Evolutionary conservation across 2,329 filamentous ascomycete species (phyloP), one percentile per base, ranked within the genome.

Genomic region (Alternaria sp.): DNA sequence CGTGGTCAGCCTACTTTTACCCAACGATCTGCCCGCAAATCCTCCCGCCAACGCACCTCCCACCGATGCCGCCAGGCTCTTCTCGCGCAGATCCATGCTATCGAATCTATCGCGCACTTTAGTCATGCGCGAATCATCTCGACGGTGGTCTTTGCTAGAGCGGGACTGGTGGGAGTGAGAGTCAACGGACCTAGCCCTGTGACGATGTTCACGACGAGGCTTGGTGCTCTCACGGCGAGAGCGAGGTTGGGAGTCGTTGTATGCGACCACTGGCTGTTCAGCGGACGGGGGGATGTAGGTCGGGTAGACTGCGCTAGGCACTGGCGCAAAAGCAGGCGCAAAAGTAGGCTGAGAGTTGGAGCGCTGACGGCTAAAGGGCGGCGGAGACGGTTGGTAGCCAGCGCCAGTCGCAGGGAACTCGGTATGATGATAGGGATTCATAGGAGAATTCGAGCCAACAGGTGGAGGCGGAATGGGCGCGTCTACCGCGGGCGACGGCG

Each of bases 11-110:
- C 67, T 75, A 59, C 74, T 72, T 51, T 74, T 71, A 44, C 75
- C 74, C 51, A 76, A 53, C 56, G 67, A 61, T 44, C 68, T 74
- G 36, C 74, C 75, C 26, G 74, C 73, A 54, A 79, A 57, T 49
- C 75, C 76, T 59, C 76, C 76, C 43, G 72, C 76, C 67, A 79
- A 76, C 72, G 75, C 76, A 76, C 76, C 76, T 71, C 70, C 75
- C 67, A 75, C 68, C 56, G 73, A 72, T 65, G 76, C 75, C 47
- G 73, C 73, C 64, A 78, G 61, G 58, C 68, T 68, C 60, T 69
- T 72, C 30, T 76, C 75, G 36, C 71, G 69, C 62, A 71, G 42
- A 58, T 76, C 73, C 62, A 77, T 69, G 49, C 66, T 65, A 46
- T 77, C 76, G 61, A 78, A 75, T 63, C 74, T 78, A 62, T 69